Evolutionary conservation across 2,329 filamentous ascomycete species (phyloP).

Genomic region (Colletotrichum sp.): DNA sequence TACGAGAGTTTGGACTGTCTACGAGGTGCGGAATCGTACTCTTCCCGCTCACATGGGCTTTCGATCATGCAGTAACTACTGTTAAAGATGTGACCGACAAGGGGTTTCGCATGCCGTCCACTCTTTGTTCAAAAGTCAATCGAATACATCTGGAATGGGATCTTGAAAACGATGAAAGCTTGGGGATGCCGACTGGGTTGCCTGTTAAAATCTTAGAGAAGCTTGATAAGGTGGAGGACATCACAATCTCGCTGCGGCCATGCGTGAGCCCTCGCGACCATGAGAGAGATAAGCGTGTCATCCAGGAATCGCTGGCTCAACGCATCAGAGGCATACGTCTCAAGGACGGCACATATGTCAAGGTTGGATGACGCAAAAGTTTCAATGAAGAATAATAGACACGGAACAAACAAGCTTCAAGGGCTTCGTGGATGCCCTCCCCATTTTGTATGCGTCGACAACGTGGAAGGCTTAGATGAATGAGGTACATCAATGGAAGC

Average conservation of each 20-base stretch:
- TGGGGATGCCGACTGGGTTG: background rate
- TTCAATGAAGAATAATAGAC: background rate
- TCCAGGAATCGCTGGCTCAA: background rate
- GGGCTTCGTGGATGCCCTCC: background rate
- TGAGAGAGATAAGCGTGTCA: background rate
- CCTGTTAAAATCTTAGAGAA: background rate
- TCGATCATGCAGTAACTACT: background rate
- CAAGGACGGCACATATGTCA: background rate
- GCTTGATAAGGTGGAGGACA: background rate
- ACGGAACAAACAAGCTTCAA: background rate
- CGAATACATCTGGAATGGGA: background rate
- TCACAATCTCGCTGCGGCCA: background rate
- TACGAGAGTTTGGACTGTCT: rapidly evolving
- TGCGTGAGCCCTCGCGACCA: background rate
- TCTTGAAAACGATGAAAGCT: background rate
- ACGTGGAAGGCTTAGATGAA: background rate
- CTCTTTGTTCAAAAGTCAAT: background rate
- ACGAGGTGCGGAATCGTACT: background rate
- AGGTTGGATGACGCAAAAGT: background rate
- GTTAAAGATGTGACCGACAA: background rate
- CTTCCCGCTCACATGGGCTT: background rate
- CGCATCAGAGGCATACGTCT: background rate
- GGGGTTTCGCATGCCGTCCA: rapidly evolving
- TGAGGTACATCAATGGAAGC: background rate
- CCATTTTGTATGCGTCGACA: rapidly evolving